Evolutionary conservation across 306 rosid genomes (phyloP).

Genomic region (Acacia melanoxylon): DNA sequence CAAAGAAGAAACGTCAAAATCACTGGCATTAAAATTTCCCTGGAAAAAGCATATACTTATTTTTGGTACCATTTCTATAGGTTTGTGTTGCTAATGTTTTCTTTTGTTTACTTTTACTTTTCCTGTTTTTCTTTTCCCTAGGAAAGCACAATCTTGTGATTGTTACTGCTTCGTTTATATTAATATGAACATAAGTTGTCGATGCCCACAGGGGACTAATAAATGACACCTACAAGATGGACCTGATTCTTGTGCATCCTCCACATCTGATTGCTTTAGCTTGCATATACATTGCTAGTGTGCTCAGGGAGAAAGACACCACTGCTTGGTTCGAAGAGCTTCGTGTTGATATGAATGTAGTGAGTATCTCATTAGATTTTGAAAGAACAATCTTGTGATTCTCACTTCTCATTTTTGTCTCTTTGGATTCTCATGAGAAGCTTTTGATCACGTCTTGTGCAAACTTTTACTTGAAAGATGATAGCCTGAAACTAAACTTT

Average conservation of each 20-base stretch:
- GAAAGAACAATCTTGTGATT: no score
- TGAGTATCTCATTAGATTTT: conserved; percentile 44
- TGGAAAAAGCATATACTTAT: neutral
- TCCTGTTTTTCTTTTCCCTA: neutral
- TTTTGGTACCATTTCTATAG: neutral
- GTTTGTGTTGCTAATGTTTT: neutral
- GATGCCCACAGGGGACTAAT: conserved; percentile 71
- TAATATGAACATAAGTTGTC: conserved; percentile 20
- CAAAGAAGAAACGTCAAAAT: neutral
- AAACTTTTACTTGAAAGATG: neutral
- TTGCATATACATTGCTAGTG: conserved; percentile 89
- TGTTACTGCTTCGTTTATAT: neutral
- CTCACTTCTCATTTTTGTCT: neutral
- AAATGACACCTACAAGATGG: conserved; percentile 97
- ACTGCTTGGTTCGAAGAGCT: conserved; percentile 97
- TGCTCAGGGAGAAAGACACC: conserved; percentile 73
- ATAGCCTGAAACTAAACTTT: conserved; percentile 4
- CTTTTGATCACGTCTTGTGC: neutral
- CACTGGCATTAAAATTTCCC: conserved; percentile 4
- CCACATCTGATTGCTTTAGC: conserved; percentile 96
- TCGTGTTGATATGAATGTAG: conserved; percentile 91
- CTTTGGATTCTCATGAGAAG: conserved; percentile 2
- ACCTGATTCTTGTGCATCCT: conserved; percentile 87
- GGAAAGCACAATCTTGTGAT: neutral
- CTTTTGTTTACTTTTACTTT: neutral